These are phyloP conservation scores for Colletotrichum costaricense DNA, from an alignment of 2,329 filamentous ascomycete species.

Conservation along the genomic window DNA sequence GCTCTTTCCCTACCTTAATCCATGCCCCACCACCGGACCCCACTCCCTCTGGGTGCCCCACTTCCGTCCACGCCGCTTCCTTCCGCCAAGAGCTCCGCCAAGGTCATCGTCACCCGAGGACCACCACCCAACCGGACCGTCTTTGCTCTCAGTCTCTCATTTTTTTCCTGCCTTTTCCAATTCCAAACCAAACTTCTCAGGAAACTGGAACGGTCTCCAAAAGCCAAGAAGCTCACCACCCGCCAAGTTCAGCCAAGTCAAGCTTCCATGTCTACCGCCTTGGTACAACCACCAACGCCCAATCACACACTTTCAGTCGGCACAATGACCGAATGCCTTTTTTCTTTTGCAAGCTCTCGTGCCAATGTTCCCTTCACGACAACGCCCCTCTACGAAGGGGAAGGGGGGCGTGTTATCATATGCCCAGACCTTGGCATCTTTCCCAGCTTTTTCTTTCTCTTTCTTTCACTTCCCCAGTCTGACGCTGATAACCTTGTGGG, in stretches of 20 bases:
- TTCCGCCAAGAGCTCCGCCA: constrained; percentile 35
- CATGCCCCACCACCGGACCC: constrained; percentile 12
- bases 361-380: not conserved
- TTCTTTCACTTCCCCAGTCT: not conserved
- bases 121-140: constrained; percentile 29
- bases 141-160: not conserved
- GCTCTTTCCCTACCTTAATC: not conserved
- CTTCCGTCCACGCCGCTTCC: constrained; percentile 31
- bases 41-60: constrained; percentile 24
- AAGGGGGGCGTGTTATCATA: constrained; percentile 34
- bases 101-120: constrained; percentile 35
- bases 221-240: constrained; percentile 31
- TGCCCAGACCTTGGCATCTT: constrained; percentile 32
- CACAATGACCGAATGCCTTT: constrained; percentile 34
- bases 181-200: not conserved
- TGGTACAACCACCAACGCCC: constrained; percentile 12
- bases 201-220: constrained; percentile 6
- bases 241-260: constrained; percentile 24
- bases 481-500: constrained; percentile 10
- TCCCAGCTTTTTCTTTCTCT: constrained; percentile 6
- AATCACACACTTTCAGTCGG: constrained; percentile 24
- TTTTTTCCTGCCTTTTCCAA: not conserved
- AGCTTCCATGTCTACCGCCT: constrained; percentile 32
- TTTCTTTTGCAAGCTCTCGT: not conserved
- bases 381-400: not conserved